Base-by-base conservation (phyloP, 176 grass and related monocot species). In the Raddia guianensis region DNA sequence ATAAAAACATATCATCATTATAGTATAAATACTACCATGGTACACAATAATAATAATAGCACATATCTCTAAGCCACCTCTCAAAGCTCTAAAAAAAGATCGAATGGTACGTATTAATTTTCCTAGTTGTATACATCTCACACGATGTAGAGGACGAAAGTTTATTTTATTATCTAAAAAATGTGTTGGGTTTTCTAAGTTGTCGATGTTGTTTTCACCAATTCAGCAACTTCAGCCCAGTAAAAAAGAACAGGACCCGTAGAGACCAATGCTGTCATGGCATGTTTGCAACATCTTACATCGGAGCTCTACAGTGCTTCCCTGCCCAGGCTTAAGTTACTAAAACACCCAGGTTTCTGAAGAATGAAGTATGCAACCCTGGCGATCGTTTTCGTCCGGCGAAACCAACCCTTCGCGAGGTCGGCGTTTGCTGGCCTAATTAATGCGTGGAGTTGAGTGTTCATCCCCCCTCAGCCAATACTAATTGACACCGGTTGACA, bases 341-440 rank as follows among this genome's bases (percentile, higher is more conserved):
- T 16, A 2, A n/a, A 47, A 47, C 5, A 0, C 2, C 0, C 54
- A 3, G 18, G 43, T 46, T 68, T 3, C 45, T 48, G 40, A 19
- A 46, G 16, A 42, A 27, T 27, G 27, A 27, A 27, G 27, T 27
- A 27, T 27, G 1, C 4, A 12, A 3, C 16, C 16, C 65, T 45
- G 32, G 65, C 65, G 11, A 66, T 66, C 63, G 63, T 66, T 40
- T 43, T 44, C 49, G 2, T 73, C 14, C 33, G 34, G 13, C 12
- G 19, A 12, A 32, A 32, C 12, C 11, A 63, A 7, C 6, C 16
- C 14, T 49, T 35, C 8, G 5, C 14, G 52, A 8, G 32, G 49
- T 78, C 48, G 18, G 55, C 45, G 7, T 78, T 78, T 35, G 83
- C 15, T 47, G 67, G 66, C 37, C 37, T 12, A 63, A 65, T 65